A percentile compares a stretch with the other conserved stretches of the same genome.
Conservation (phyloP, 306 rosid species). For the Acacia acuminata region DNA sequence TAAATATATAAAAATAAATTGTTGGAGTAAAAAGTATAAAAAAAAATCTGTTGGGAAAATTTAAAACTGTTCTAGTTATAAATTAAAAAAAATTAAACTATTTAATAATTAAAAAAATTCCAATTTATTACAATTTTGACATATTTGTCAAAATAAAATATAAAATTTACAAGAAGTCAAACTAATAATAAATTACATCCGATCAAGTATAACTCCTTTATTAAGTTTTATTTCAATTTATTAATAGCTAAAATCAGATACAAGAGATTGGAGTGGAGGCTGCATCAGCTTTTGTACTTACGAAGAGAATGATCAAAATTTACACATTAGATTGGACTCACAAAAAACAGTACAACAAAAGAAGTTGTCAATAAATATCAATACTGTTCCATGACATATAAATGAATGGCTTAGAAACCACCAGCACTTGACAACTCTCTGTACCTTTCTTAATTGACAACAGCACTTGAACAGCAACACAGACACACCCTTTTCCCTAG, state of each 20-base stretch:
- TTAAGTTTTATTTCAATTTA: not conserved
- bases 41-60: not conserved
- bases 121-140: too few species aligned
- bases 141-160: too few species aligned
- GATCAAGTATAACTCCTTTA: not conserved
- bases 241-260: not conserved
- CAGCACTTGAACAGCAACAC: not conserved
- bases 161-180: not conserved
- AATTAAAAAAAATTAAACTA: too few species aligned
- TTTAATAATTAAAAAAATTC: too few species aligned
- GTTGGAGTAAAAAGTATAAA: too few species aligned
- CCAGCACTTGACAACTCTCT: not conserved
- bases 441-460: not conserved
- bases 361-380: not conserved
- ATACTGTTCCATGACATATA: not conserved
- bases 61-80: too few species aligned
- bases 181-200: not conserved
- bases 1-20: too few species aligned
- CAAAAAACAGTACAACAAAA: not conserved
- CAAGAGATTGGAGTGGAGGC: not conserved
- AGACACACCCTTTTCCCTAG: not conserved
- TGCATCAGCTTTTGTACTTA: not conserved
- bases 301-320: not conserved
- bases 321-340: not conserved
- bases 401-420: not conserved